These are phyloP conservation scores for Conringia planisiliqua DNA, from an alignment of 345 rosid genomes.

Conservation along the genomic window DNA sequence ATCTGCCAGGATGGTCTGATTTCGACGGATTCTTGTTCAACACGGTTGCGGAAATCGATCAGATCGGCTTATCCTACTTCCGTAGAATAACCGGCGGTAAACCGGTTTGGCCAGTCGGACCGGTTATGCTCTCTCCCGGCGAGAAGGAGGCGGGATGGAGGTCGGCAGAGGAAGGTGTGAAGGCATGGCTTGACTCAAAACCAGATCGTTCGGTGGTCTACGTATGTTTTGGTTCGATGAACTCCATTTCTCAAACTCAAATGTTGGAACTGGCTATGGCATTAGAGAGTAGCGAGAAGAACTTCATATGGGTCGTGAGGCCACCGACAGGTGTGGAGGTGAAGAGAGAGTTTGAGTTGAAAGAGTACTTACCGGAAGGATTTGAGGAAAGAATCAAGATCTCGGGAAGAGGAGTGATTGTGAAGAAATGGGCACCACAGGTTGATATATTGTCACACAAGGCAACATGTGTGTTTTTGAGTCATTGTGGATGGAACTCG, in stretches of 20 bases:
- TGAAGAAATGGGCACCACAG: conserved; percentile 74
- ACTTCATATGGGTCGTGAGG: conserved; percentile 76
- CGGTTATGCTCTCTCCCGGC: conserved; percentile 40
- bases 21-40: conserved; percentile 58
- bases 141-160: conserved; percentile 13
- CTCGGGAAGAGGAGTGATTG: conserved; percentile 45
- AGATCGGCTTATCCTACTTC: conserved; percentile 49
- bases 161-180: conserved; percentile 28
- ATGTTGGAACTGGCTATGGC: conserved; percentile 61
- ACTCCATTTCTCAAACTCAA: conserved; percentile 49
- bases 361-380: conserved; percentile 54
- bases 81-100: conserved; percentile 34
- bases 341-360: conserved; percentile 42
- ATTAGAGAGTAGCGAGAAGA: conserved; percentile 48
- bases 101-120: conserved; percentile 62
- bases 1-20: conserved; percentile 44
- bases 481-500: conserved; percentile 92
- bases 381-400: conserved; percentile 42
- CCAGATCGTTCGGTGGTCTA: conserved; percentile 55
- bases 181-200: conserved; percentile 59
- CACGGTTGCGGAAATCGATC: conserved; percentile 58
- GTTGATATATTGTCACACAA: conserved; percentile 55
- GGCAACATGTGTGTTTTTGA: conserved; percentile 54
- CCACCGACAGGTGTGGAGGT: conserved; percentile 62
- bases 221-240: conserved; percentile 66